These are phyloP conservation scores for Ascochyta koolunga DNA, from an alignment of 2,329 filamentous ascomycete species.

Conservation along the genomic window DNA sequence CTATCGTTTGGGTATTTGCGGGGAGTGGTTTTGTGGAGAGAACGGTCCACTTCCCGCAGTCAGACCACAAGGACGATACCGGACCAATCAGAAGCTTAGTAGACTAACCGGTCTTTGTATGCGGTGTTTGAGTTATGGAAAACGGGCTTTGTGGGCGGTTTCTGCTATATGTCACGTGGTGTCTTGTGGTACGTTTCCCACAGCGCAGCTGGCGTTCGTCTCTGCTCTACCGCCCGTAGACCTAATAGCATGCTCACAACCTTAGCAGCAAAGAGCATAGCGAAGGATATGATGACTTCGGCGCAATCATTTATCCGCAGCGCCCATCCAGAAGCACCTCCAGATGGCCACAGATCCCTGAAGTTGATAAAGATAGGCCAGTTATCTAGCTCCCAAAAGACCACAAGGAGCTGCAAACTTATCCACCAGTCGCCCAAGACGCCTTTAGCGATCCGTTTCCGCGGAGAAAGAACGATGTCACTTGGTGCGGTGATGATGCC, in stretches of 20 bases:
- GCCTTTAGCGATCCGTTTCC: not conserved
- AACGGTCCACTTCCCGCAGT: not conserved
- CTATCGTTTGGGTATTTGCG: not conserved
- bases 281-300: constrained; percentile 10
- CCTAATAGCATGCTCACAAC: not conserved
- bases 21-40: not conserved
- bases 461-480: not conserved
- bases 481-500: constrained; percentile 32
- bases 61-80: not conserved
- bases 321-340: not conserved
- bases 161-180: not conserved
- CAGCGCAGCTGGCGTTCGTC: constrained; percentile 16
- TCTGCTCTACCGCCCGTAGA: constrained; percentile 9
- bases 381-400: constrained; percentile 43
- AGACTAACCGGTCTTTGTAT: constrained; percentile 7
- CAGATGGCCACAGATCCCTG: not conserved
- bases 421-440: constrained; percentile 24
- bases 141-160: not conserved
- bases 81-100: not conserved
- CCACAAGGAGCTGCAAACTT: constrained; percentile 28
- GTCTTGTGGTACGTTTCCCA: constrained; percentile 11
- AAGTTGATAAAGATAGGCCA: constrained; percentile 33
- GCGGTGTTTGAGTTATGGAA: not conserved
- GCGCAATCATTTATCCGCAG: not conserved
- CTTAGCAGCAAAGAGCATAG: constrained; percentile 5